Evolutionary conservation across 2,329 filamentous ascomycete species (phyloP), one percentile per base, ranked within the genome.

Genomic region (Dissoconium aciculare): DNA sequence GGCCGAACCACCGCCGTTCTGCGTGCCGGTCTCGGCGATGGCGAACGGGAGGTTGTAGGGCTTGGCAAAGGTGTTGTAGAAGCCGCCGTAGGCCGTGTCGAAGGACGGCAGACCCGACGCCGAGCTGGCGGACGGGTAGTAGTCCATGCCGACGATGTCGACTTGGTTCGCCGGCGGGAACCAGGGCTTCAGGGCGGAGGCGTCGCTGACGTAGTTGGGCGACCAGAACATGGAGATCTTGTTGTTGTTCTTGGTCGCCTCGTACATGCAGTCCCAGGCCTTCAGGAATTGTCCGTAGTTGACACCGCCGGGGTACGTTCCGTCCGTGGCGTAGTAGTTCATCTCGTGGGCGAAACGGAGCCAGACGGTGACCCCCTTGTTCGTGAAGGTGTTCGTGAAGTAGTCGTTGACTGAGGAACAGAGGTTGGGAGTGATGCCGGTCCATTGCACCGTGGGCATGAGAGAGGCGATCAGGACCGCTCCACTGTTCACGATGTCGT

Each of bases 181-280:
- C 28, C 28, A 30, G 11, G 28, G 16, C 9, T 14, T 17, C 11
- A 30, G n/a, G 9, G 13, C 13, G 13, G 14, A 14, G 15, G 13
- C 11, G 11, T 17, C 17, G 4, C 11, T 13, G 12, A n/a, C 28
- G 16, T 15, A 11, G 14, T 30, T 30, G 5, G 28, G 28, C 13
- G 28, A 30, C 28, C 28, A 30, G 13, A 16, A 30, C 28, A 30
- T 30, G 28, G 11, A 19, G 28, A 30, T 30, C 15, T 30, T 30
- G 28, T 17, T 19, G 28, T 30, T 30, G 15, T 16, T 17, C 13
- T 17, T 30, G 28, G 17, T 17, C 12, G 28, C 28, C 5, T 30
- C 15, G 16, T 30, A 30, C 28, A 30, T 30, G 5, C 13, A 15
- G 12, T 30, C 13, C 28, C 28, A 30, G 11, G 28, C 28, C 11